Conservation (phyloP, 257 asterid genomes). For the Lantana camara region DNA sequence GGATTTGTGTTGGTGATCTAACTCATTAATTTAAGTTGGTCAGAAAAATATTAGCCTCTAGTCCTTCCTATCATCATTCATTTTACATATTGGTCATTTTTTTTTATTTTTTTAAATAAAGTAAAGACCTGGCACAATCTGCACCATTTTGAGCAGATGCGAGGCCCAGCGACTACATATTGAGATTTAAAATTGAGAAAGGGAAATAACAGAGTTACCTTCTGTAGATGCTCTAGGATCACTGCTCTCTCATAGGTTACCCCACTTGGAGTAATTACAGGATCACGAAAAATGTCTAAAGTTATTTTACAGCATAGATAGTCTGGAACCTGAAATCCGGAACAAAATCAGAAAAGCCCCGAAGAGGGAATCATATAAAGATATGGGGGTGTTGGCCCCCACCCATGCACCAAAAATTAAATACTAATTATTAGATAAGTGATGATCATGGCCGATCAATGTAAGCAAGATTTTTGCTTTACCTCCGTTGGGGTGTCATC, state of each 20-base stretch:
- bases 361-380: slow-evolving; percentile 10
- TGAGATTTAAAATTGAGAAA: neutral
- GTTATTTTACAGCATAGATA: slow-evolving; percentile 84
- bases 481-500: slow-evolving; percentile 75
- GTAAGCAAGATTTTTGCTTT: neutral
- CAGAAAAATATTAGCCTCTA: no score
- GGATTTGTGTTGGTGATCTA: no score
- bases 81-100: no score
- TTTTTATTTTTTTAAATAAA: no score
- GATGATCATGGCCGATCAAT: no score
- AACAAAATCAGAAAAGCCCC: slow-evolving; percentile 24
- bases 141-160: no score
- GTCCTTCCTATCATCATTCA: no score
- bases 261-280: slow-evolving; percentile 93
- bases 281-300: slow-evolving; percentile 85
- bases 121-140: no score
- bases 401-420: no score
- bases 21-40: no score
- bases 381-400: neutral
- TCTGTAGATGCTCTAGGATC: slow-evolving; percentile 71
- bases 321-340: slow-evolving; percentile 74
- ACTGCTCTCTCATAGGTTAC: slow-evolving; percentile 88
- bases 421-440: no score
- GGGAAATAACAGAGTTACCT: slow-evolving; percentile 46
- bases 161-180: no score